Percentiles rank a stretch among this genome's conserved stretches.
Evolutionary conservation across 75 land plant species (phyloP).

Genomic region (Adiantum capillusveneris): DNA sequence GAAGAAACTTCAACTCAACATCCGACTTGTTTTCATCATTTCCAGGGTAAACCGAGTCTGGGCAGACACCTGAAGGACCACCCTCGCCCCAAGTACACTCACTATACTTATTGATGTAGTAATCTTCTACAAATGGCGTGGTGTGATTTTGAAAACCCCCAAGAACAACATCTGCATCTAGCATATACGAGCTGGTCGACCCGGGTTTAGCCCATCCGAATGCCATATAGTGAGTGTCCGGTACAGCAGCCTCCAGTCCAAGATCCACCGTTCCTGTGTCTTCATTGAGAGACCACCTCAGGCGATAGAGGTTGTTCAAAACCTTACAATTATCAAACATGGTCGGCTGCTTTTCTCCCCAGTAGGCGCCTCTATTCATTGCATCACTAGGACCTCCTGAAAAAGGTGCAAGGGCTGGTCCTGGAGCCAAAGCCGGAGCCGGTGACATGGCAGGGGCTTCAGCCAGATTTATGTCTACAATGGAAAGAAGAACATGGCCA

Average conservation of each 20-base stretch:
- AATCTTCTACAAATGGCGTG: conserved; percentile 77
- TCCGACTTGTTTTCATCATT: conserved; percentile 33
- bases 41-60: conserved; percentile 49
- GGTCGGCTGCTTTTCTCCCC: conserved; percentile 51
- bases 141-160: conserved; percentile 80
- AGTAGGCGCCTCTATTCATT: not conserved
- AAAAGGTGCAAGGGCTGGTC: conserved; percentile 12
- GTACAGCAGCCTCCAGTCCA: conserved; percentile 73
- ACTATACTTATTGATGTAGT: conserved; percentile 62
- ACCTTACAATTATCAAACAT: conserved; percentile 86
- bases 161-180: conserved; percentile 68
- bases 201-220: conserved; percentile 91
- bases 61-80: conserved; percentile 72
- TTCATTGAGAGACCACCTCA: conserved; percentile 68
- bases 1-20: conserved; percentile 56
- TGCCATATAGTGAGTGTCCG: conserved; percentile 71
- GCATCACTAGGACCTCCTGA: not conserved
- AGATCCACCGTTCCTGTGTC: conserved; percentile 46
- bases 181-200: conserved; percentile 32
- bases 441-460: conserved; percentile 9
- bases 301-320: conserved; percentile 47
- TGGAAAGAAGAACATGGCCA: conserved; percentile 56
- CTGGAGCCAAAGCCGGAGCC: conserved; percentile 4
- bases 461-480: not conserved
- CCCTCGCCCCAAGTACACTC: conserved; percentile 66